Conservation (phyloP, 352 stramenopile species). For the Phytopythium aichiense region DNA sequence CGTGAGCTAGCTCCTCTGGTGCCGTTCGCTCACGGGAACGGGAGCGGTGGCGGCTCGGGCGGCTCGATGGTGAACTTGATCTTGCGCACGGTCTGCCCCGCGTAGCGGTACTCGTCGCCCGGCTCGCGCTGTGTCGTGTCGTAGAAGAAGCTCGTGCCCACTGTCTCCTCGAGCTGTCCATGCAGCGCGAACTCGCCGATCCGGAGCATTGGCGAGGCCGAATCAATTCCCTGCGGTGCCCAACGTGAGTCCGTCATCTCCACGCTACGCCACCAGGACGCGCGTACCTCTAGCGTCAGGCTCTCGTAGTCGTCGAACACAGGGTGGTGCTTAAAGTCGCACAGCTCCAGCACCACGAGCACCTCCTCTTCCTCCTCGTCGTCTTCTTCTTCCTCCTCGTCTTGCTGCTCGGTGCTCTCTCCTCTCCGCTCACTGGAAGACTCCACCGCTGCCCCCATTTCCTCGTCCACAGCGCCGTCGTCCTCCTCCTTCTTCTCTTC, state of each 20-base stretch:
- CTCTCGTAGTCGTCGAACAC: conserved; percentile 66
- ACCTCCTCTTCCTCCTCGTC: conserved; percentile 61
- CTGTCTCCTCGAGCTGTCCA: conserved; percentile 65
- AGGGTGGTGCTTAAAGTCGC: conserved; percentile 80
- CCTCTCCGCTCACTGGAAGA: not conserved
- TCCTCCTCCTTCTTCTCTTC: conserved; percentile 1
- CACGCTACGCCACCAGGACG: not conserved
- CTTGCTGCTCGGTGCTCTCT: conserved; percentile 10
- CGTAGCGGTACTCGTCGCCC: conserved; percentile 48
- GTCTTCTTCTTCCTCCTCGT: conserved; percentile 20
- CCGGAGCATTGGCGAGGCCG: conserved; percentile 45
- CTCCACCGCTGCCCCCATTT: not conserved
- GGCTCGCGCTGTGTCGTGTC: conserved; percentile 44
- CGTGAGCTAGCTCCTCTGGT: not conserved
- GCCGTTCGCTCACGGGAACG: not conserved
- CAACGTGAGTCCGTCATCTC: not conserved
- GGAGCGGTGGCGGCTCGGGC: conserved; percentile 32
- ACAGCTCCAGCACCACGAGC: conserved; percentile 69
- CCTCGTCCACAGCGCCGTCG: not conserved
- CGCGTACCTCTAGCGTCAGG: conserved; percentile 53
- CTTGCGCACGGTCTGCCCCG: conserved; percentile 70
- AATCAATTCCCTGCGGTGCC: conserved; percentile 57
- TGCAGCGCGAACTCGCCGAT: conserved; percentile 74
- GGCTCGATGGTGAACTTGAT: conserved; percentile 80
- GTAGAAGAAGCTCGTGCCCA: conserved; percentile 80